Evolutionary conservation across 129 eudicot genomes (phyloP).

Genomic region (carrot (Daucus carota)): DNA sequence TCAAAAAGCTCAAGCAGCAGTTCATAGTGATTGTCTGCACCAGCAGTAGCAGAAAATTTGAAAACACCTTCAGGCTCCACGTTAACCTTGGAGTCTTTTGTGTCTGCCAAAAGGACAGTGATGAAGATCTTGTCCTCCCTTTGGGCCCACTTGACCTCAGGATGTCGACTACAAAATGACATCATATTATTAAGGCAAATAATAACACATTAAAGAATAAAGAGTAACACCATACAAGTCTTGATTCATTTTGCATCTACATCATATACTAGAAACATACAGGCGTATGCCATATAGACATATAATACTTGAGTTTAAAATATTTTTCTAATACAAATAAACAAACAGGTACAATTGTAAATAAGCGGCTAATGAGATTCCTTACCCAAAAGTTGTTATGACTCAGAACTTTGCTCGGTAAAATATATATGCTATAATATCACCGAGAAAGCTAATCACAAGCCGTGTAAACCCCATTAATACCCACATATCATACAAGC

Average conservation of each 20-base stretch:
- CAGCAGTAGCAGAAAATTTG: constrained; percentile 60
- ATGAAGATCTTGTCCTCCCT: constrained; percentile 65
- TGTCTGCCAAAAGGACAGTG: constrained; percentile 69
- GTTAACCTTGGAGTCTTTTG: constrained; percentile 68
- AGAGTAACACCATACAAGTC: neutral
- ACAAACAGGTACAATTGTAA: neutral
- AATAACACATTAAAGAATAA: neutral
- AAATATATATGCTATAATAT: too few relatives aligned
- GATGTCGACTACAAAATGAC: constrained; percentile 57
- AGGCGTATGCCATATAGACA: too few relatives aligned
- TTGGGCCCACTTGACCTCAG: constrained; percentile 92
- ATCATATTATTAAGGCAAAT: neutral
- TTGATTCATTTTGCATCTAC: neutral
- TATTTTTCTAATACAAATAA: neutral
- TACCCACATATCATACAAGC: neutral
- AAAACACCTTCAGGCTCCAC: constrained; percentile 78
- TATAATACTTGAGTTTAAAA: too few relatives aligned
- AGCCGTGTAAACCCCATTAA: neutral
- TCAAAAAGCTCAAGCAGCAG: constrained; percentile 64
- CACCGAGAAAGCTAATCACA: too few relatives aligned
- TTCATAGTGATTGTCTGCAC: constrained; percentile 52
- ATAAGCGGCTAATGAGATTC: too few relatives aligned
- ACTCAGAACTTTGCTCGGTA: too few relatives aligned
- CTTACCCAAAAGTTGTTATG: too few relatives aligned
- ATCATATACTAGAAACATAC: neutral